Conservation (phyloP, 2,329 filamentous ascomycete genomes). For the Blumeria hordei region DNA sequence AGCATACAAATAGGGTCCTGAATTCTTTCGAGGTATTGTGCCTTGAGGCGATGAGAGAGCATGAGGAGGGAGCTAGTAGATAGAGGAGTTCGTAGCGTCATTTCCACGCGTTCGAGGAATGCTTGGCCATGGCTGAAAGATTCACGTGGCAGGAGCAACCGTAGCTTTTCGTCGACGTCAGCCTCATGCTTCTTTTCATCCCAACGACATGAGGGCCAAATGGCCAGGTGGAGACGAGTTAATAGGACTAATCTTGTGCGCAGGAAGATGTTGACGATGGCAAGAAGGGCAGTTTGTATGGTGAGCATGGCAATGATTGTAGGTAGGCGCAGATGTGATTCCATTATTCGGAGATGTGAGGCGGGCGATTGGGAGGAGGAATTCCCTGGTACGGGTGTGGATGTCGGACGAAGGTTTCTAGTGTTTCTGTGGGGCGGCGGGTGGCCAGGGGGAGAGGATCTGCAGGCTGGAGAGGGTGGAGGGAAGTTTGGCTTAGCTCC, state of each 20-base stretch:
- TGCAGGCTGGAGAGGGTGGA: no score
- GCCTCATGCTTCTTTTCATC: no score
- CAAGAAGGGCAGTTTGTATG: conserved; percentile 24
- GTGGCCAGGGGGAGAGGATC: no score
- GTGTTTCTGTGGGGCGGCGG: no score
- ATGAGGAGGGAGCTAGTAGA: not conserved
- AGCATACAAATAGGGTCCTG: conserved; percentile 34
- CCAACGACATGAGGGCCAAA: conserved; percentile 17
- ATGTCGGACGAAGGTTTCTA: no score
- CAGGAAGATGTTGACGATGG: conserved; percentile 30
- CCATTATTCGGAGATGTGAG: conserved; percentile 3
- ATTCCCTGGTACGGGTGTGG: no score
- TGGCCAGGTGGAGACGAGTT: conserved; percentile 27
- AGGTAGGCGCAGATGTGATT: not conserved
- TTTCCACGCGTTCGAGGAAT: not conserved
- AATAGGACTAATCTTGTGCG: conserved; percentile 25
- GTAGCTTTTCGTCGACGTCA: no score
- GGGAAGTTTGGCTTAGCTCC: no score
- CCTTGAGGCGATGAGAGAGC: conserved; percentile 26
- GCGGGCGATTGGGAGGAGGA: no score
- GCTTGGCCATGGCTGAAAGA: not conserved
- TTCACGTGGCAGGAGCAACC: not conserved
- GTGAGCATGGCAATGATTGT: not conserved
- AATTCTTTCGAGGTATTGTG: conserved; percentile 27
- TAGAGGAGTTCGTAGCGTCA: not conserved